Evolutionary conservation across 768 basidiomycete species (phyloP).

Genomic region (Mycena leptocephala): DNA sequence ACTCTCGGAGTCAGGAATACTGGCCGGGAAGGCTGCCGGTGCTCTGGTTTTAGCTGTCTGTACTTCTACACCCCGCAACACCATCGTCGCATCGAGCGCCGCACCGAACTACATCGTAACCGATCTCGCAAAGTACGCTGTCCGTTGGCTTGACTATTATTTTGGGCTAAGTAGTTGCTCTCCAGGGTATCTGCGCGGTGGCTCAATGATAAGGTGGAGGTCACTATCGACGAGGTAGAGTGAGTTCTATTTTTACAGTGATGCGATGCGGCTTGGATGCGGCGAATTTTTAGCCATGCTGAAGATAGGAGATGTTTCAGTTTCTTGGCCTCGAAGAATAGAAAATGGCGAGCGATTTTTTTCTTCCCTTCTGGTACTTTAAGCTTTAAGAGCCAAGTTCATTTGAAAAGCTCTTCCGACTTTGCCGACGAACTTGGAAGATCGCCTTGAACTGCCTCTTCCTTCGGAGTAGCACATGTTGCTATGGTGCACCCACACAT

Average conservation of each 20-base stretch:
- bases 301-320: background rate
- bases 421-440: too few relatives aligned
- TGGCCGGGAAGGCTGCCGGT: slow-evolving; percentile 69
- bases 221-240: slow-evolving; percentile 58
- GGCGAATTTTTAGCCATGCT: too few relatives aligned
- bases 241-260: slow-evolving; percentile 16
- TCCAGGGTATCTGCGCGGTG: slow-evolving; percentile 62
- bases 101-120: slow-evolving; percentile 78
- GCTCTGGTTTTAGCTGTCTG: slow-evolving; percentile 86
- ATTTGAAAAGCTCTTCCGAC: too few relatives aligned
- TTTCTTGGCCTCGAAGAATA: background rate
- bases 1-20: slow-evolving; percentile 15
- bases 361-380: too few relatives aligned
- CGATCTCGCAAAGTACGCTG: slow-evolving; percentile 76
- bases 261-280: too few relatives aligned
- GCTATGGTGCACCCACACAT: background rate
- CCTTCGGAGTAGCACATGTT: background rate
- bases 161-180: background rate
- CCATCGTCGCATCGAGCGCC: slow-evolving; percentile 67
- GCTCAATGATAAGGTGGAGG: slow-evolving; percentile 62
- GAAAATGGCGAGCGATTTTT: too few relatives aligned
- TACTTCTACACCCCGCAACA: slow-evolving; percentile 79
- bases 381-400: too few relatives aligned
- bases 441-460: background rate
- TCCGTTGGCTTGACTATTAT: background rate